Evolutionary conservation across 176 grass and related monocot genomes (phyloP).

Genomic region (Carex parvula): DNA sequence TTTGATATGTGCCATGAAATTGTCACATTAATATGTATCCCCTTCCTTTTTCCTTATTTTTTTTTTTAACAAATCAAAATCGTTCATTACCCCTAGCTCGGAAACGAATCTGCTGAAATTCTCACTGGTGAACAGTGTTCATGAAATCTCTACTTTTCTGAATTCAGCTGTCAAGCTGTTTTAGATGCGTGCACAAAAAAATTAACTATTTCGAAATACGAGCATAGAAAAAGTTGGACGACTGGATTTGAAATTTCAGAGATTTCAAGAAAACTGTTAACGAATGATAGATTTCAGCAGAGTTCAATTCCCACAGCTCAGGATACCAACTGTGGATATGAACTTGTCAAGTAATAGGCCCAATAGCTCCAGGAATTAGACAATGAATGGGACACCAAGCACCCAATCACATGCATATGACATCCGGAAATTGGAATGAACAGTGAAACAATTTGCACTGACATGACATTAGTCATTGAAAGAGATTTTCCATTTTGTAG

Average conservation of each 20-base stretch:
- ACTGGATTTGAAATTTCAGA: too few species aligned
- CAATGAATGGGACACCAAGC: conserved; percentile 10
- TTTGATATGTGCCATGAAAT: too few species aligned
- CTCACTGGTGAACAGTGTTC: too few species aligned
- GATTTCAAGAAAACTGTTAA: too few species aligned
- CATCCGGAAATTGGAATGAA: conserved; percentile 19
- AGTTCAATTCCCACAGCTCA: background rate
- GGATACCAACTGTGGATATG: background rate
- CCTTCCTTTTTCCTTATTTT: background rate
- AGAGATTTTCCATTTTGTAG: background rate
- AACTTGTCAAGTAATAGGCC: background rate
- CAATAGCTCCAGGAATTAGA: background rate
- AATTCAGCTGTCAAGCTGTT: too few species aligned
- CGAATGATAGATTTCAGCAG: too few species aligned
- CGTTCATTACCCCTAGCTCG: background rate
- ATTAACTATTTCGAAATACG: too few species aligned
- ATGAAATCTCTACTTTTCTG: too few species aligned
- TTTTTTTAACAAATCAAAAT: background rate
- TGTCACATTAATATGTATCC: too few species aligned
- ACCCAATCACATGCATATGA: conserved; percentile 1
- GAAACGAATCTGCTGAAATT: too few species aligned
- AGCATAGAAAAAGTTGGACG: too few species aligned
- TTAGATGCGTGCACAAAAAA: too few species aligned
- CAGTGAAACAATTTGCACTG: conserved; percentile 13
- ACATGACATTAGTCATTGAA: conserved; percentile 8